phyloP scores from a whole-genome alignment of 257 asterid genomes.

The Solanum chiquidenum region DNA sequence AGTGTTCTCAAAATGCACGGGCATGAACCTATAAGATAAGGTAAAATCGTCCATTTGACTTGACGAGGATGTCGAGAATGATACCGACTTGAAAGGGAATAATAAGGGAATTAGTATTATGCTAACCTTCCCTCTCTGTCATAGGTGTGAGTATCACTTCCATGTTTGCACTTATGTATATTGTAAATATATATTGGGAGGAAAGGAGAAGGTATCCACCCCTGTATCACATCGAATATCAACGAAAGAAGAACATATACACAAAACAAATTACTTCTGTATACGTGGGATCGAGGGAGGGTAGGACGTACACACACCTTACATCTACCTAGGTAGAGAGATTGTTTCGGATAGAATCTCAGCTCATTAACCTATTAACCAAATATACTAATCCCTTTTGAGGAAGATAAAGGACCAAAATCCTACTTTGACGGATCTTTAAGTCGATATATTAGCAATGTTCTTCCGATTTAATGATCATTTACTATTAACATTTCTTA shows the following conservation, averaged over 20 bases:
- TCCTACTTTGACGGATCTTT: neutral
- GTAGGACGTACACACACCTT: rapidly evolving
- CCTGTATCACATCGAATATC: conserved; percentile 9
- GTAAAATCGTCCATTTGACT: neutral
- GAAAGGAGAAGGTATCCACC: conserved; percentile 75
- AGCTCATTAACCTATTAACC: neutral
- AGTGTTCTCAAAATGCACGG: conserved; percentile 61
- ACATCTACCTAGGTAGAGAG: neutral
- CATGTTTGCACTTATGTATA: conserved; percentile 74
- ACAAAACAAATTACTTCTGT: neutral
- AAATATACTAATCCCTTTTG: neutral
- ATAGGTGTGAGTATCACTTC: conserved; percentile 66
- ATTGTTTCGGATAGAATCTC: neutral
- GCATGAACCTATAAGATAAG: conserved; percentile 33
- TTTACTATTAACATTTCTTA: neutral
- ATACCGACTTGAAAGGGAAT: no score
- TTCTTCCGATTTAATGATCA: neutral
- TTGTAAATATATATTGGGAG: conserved; percentile 64
- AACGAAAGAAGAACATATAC: neutral
- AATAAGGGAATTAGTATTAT: neutral
- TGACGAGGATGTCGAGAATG: no score
- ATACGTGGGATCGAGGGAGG: neutral
- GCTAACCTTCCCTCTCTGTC: conserved; percentile 75
- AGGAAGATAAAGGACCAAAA: neutral
- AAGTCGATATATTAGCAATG: neutral